These are phyloP conservation scores for Penicillium antarcticum DNA, from an alignment of 495 filamentous ascomycete species.

Conservation along the genomic window DNA sequence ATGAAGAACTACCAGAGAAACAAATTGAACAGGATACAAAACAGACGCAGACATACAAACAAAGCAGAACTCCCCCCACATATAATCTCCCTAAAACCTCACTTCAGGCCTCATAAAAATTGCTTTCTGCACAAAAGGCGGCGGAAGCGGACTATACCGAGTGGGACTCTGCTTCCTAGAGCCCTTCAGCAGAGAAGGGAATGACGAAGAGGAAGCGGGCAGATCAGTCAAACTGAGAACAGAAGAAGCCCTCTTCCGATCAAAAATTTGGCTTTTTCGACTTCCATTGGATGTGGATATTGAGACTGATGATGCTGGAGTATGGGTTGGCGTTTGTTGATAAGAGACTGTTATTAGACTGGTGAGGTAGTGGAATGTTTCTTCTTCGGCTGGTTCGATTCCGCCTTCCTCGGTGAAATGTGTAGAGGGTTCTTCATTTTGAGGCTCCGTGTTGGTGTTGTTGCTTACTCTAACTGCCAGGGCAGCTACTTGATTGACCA, in stretches of 20 bases:
- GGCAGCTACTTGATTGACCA: constrained; percentile 12
- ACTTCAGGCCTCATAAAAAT: constrained; percentile 18
- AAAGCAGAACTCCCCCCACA: background rate
- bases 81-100: constrained; percentile 10
- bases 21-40: background rate
- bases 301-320: background rate
- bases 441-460: background rate
- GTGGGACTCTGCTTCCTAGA: constrained; percentile 6
- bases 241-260: constrained; percentile 18
- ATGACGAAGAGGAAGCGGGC: background rate
- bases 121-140: constrained; percentile 10
- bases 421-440: background rate
- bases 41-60: background rate
- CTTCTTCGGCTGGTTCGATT: constrained; percentile 12
- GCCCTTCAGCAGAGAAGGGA: constrained; percentile 6
- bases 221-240: constrained; percentile 18
- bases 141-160: constrained; percentile 21
- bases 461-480: constrained; percentile 13
- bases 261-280: background rate
- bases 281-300: background rate
- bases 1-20: background rate
- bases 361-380: constrained; percentile 24
- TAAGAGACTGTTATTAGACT: constrained; percentile 26
- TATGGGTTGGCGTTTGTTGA: constrained; percentile 1
- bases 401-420: background rate